Evolutionary conservation across 148 eudicot species (phyloP).

Genomic region (Nepenthes mirabilis): DNA sequence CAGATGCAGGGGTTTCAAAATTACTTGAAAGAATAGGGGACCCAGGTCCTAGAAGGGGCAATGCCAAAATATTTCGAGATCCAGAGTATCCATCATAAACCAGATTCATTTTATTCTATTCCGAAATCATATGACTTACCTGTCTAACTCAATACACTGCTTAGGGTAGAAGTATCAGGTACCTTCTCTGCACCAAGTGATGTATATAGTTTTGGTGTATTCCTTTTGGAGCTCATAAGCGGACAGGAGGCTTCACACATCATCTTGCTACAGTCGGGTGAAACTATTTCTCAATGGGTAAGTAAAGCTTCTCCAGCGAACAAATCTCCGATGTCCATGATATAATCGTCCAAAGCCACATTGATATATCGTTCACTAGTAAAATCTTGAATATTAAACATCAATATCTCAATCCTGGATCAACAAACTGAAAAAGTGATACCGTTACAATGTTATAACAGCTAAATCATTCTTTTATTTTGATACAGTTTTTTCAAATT

Average conservation of each 20-base stretch:
- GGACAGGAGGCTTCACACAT: conserved; percentile 20
- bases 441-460: too few species aligned
- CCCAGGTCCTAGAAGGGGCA: conserved; percentile 19
- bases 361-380: too few species aligned
- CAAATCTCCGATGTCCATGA: too few species aligned
- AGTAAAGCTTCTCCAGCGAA: not conserved
- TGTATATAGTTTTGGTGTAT: conserved; percentile 36
- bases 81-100: conserved; percentile 23
- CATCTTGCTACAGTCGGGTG: conserved; percentile 13
- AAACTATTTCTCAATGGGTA: conserved; percentile 35
- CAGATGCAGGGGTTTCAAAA: conserved; percentile 29
- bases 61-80: conserved; percentile 21
- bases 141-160: not conserved
- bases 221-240: conserved; percentile 39
- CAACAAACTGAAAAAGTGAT: too few species aligned
- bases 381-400: too few species aligned
- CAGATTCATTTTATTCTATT: not conserved
- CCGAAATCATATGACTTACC: too few species aligned
- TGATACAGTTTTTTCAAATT: too few species aligned
- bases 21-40: conserved; percentile 24
- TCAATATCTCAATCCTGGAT: too few species aligned
- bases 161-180: conserved; percentile 18
- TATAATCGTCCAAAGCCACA: too few species aligned
- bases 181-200: conserved; percentile 18
- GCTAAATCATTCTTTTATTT: too few species aligned